Conservation (phyloP, 2,329 filamentous ascomycete species). For the Berkeleyomyces rouxiae region DNA sequence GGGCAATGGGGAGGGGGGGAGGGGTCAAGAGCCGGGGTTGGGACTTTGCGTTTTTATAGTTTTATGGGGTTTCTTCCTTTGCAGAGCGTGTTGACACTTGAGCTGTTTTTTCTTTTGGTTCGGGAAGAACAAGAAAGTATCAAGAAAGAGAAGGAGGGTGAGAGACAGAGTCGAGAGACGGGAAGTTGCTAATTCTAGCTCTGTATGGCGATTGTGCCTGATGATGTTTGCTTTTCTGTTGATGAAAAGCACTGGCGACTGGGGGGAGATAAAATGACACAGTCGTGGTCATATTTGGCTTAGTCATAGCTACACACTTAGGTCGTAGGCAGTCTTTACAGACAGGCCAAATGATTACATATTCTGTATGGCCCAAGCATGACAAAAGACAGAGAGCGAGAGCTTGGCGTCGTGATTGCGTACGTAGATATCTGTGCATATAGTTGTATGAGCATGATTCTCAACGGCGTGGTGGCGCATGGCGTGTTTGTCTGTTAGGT, state of each 20-base stretch:
- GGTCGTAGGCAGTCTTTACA: too few species aligned
- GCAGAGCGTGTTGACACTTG: neutral
- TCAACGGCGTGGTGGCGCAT: too few species aligned
- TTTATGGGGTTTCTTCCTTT: constrained; percentile 1
- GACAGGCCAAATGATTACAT: too few species aligned
- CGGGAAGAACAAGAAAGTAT: neutral
- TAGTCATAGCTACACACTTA: too few species aligned
- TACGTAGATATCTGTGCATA: too few species aligned
- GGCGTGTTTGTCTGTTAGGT: too few species aligned
- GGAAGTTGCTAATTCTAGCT: neutral
- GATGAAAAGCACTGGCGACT: neutral
- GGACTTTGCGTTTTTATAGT: constrained; percentile 1
- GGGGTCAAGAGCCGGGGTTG: neutral
- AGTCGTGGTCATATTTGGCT: too few species aligned
- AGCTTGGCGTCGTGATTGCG: too few species aligned
- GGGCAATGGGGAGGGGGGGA: neutral
- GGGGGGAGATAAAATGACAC: neutral
- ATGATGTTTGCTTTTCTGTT: neutral
- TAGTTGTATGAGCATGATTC: too few species aligned
- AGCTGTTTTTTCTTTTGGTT: neutral
- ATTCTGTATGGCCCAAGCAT: too few species aligned
- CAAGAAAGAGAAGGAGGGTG: neutral
- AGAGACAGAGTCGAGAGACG: neutral
- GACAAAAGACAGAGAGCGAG: too few species aligned
- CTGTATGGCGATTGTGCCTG: neutral